Base-by-base conservation (phyloP, 345 rosid genomes). In the Turritis glabra region DNA sequence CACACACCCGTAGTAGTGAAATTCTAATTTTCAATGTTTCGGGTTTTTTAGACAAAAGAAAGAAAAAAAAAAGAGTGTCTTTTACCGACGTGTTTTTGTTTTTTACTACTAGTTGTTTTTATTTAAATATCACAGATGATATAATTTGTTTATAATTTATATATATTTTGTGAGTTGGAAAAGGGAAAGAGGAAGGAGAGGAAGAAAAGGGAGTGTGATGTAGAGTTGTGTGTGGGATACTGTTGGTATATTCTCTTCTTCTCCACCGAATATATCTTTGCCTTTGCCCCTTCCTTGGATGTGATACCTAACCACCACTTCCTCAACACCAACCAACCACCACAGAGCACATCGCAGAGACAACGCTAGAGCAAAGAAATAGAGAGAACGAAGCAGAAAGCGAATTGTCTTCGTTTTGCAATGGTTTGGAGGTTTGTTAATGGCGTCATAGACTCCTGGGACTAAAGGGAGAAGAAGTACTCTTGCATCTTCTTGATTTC, bases 381-480 rank as follows among this genome's bases (percentile, higher is more conserved):
- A 72, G 29, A 11, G 29, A 22, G 11, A 40, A n/a, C 33, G 15
- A 7, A 38, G 1, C 50, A 33, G 14, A 61, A 17, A 72, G 29
- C 3, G 1, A 18, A 23, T 22, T 6, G 18, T 73, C 0, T 30
- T 73, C 1, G 10, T 44, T 69, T 58, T 76, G 64, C 79, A 72
- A 88, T 92, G 94, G 81, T 86, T 66, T 78, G 82, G 69, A 73
- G 75, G 80, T 83, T 68, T 65, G 54, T 83, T 72, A 64, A 88
- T 82, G 96, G 87, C 69, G 47, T 88, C 61, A 83, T 83, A 77
- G 82, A 77, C 62, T 77, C 76, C 37, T 59, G 84, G 80, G 83
- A 54, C 83, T 88, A 84, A 75, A 3, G 81, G 72, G 87, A 82
- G 90, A 86, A 80, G 44, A 23, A 62, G 6, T 2, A 32, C 70